A percentile compares a stretch with the other conserved stretches of the same genome.
These are phyloP conservation scores for Cutaneotrichosporon sp. DNA, from an alignment of 1,284 basidiomycete genomes.

Conservation along the genomic window DNA sequence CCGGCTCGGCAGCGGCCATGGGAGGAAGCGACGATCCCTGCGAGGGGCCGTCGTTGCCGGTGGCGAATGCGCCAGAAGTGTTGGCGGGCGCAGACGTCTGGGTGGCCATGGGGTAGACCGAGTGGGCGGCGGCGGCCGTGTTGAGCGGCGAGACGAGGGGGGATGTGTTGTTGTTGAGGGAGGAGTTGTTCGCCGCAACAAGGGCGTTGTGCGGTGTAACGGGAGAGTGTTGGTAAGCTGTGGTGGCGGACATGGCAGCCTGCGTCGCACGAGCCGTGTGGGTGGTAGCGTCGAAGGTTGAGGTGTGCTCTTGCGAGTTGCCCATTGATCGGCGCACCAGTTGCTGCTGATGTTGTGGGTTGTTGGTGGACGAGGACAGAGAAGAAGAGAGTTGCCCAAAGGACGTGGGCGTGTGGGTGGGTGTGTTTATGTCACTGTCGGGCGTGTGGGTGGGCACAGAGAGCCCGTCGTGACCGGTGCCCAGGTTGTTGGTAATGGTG, in stretches of 20 bases:
- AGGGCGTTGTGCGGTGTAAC: neutral
- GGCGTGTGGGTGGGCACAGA: conserved; percentile 4
- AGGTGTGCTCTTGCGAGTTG: conserved; percentile 2
- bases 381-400: conserved; percentile 6
- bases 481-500: neutral
- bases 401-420: conserved; percentile 12
- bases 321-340: conserved; percentile 6
- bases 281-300: conserved; percentile 2
- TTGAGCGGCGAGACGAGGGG: neutral
- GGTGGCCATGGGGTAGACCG: conserved; percentile 5
- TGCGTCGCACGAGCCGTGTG: neutral
- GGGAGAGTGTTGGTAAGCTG: neutral
- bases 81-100: conserved; percentile 4
- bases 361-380: conserved; percentile 1
- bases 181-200: neutral
- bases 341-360: neutral
- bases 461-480: neutral
- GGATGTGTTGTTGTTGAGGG: neutral
- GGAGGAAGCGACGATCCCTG: neutral
- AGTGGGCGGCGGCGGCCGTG: conserved; percentile 3
- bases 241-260: neutral
- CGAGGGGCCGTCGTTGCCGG: neutral
- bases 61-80: neutral
- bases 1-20: neutral
- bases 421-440: conserved; percentile 4